These are phyloP conservation scores for Chalciporus sphaerocephalus DNA, from an alignment of 768 basidiomycete genomes.

Conservation along the genomic window DNA sequence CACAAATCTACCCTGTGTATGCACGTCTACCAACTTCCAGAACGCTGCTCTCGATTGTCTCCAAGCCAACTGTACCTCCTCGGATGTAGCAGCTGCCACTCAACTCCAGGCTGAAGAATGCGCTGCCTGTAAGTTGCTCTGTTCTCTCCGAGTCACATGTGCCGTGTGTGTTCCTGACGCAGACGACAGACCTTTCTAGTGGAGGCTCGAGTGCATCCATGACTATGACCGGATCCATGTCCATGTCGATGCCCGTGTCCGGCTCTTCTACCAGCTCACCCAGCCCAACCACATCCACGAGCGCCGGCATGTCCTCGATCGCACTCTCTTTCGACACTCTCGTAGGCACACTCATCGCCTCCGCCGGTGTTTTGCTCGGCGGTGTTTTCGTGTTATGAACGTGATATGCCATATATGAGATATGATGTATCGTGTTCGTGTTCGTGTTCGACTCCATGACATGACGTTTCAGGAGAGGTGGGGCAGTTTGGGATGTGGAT, in stretches of 20 bases:
- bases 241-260: neutral
- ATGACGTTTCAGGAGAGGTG: too few species aligned
- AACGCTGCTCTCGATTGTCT: slow-evolving; percentile 32
- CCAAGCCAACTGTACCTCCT: slow-evolving; percentile 28
- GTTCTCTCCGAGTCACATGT: too few species aligned
- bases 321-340: slow-evolving; percentile 18
- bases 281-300: neutral
- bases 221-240: neutral
- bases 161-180: neutral
- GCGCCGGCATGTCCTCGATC: slow-evolving; percentile 16
- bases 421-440: too few species aligned
- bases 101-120: slow-evolving; percentile 34
- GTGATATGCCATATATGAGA: neutral
- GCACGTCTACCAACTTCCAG: slow-evolving; percentile 38
- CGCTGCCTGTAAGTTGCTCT: slow-evolving; percentile 13
- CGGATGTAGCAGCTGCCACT: slow-evolving; percentile 30
- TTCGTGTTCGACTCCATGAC: too few species aligned
- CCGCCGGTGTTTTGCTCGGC: slow-evolving; percentile 24
- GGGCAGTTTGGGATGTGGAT: too few species aligned
- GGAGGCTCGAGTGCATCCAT: neutral
- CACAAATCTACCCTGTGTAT: slow-evolving; percentile 38
- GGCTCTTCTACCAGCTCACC: neutral
- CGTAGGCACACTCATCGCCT: slow-evolving; percentile 22
- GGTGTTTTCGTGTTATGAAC: slow-evolving; percentile 23
- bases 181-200: neutral